Evolutionary conservation across 306 rosid species (phyloP), one percentile per base, ranked within the genome.

Genomic region (Cicer cuneatum): DNA sequence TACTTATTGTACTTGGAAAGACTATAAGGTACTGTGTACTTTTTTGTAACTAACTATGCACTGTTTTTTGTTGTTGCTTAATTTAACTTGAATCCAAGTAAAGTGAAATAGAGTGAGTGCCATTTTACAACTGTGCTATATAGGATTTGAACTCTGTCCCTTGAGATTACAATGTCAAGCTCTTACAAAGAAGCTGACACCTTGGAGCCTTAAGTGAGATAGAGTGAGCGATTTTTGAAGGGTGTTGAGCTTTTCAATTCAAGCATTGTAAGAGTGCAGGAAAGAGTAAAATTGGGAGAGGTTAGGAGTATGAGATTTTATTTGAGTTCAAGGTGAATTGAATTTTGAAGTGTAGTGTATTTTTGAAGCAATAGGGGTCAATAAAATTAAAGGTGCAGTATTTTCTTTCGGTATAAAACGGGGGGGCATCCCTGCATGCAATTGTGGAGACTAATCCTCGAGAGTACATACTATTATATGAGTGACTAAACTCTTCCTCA

Each of bases 1-100:
- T 10, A 94, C 99, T 35, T 90, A 87, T 77, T 92, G 97, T 66
- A 75, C 95, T 68, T 94, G 99, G 99, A 92, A 90, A 38, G 99
- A 83, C 47, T 92, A 83, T 10, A 52, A 53, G 74, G 74, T 70
- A 48, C 33, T 69, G 5, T 2, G 7, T 37, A 16, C 49, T n/a
- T 18, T 24, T 33, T 7, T 67, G 24, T 46, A 48, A 69, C 10
- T 8, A 69, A 47, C 33, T 48, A n/a, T 33, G 33, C 52, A 24
- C 6, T 7, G 59, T 68, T 66, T 66, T 18, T 42, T 49, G 35
- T 29, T 29, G 35, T 16, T 69, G 29, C 5, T 72, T 2, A 24
- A 10, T 60, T 52, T 54, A 42, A 33, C 15, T 13, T 74, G 33
- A 72, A 48, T 33, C 21, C 7, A 47, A 47, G n/a, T 68, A 24